phyloP scores from a whole-genome alignment of 1,284 basidiomycete species.

The Pseudozyma sp. region DNA sequence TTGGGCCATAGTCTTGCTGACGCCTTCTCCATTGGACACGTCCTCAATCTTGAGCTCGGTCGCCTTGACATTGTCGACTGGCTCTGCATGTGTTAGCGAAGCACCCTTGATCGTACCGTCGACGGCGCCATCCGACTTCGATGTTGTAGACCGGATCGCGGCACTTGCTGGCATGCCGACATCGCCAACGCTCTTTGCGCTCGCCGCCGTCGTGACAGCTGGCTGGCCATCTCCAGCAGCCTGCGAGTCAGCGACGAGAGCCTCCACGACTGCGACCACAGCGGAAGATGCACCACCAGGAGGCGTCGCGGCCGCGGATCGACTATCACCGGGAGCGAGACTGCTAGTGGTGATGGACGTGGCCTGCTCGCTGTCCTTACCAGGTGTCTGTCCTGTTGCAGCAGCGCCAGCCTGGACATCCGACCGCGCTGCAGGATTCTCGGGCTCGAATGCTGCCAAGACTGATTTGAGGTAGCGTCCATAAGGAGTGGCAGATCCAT shows the following conservation, averaged over 20 bases:
- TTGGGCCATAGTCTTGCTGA: slow-evolving; percentile 7
- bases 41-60: slow-evolving; percentile 21
- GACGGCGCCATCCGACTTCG: not conserved
- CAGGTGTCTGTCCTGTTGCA: slow-evolving; percentile 29
- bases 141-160: not conserved
- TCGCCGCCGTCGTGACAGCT: not conserved
- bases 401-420: slow-evolving; percentile 3
- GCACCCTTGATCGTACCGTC: not conserved
- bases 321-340: slow-evolving; percentile 43
- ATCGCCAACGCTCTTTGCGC: not conserved
- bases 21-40: not conserved
- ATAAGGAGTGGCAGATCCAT: slow-evolving; percentile 58
- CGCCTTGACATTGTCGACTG: not conserved
- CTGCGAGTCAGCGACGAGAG: not conserved
- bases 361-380: slow-evolving; percentile 45
- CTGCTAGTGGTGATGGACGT: slow-evolving; percentile 44
- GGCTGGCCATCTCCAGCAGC: not conserved
- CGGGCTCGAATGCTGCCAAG: slow-evolving; percentile 46
- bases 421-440: slow-evolving; percentile 5
- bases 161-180: not conserved
- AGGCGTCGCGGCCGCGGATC: slow-evolving; percentile 38
- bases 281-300: slow-evolving; percentile 7
- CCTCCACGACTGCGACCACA: slow-evolving; percentile 1
- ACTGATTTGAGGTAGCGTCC: slow-evolving; percentile 57
- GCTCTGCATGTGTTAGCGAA: too few species aligned